Base-by-base conservation (phyloP, 805 yeast genomes). In the Saturnispora saitoi region DNA sequence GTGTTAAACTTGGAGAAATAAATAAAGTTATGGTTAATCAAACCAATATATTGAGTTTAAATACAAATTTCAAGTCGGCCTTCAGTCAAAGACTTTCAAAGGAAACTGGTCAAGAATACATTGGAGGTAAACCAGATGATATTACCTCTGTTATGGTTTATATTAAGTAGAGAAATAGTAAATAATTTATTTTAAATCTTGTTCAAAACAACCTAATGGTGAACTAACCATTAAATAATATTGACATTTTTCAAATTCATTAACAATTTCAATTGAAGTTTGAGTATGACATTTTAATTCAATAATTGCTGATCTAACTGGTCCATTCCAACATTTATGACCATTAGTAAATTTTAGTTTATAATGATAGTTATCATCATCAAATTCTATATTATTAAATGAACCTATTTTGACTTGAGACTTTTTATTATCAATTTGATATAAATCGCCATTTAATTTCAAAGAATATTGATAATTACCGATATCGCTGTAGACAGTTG, bases 71-170 rank as follows among this genome's bases (percentile, higher is more conserved):
- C 60, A 88, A 90, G 17, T 81, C 95, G 52, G 95, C 91, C 0
- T 91, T 91, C 66, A 84, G 96, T 7, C 89, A 83, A 64, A 86
- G 83, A 59, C 70, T 85, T 48, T 72, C 82, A 10, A 71, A 78
- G 55, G 62, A 83, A 45, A 77, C 87, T 1, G 84, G 84, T 3
- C 83, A 80, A 58, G 70, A 72, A 39, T 85, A 86, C 60, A 71
- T 79, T 50, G 98, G 99, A 31, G 99, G 99, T 12, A 91, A 91
- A 68, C 95, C 89, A 42, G 99, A 91, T 67, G 99, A 91, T 65
- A 84, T 93, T 34, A 88, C 98, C 1, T 78, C 84, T 15, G 83
- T 90, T 1, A 73, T 86, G 58, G 80, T 88, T 40, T 75, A 78
- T 58, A 88, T 86, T 30, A 70, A 58, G 40, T 64, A 50, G 51